Base-by-base conservation (phyloP, 441 rosid species). In the Adansonia rubrostipa region DNA sequence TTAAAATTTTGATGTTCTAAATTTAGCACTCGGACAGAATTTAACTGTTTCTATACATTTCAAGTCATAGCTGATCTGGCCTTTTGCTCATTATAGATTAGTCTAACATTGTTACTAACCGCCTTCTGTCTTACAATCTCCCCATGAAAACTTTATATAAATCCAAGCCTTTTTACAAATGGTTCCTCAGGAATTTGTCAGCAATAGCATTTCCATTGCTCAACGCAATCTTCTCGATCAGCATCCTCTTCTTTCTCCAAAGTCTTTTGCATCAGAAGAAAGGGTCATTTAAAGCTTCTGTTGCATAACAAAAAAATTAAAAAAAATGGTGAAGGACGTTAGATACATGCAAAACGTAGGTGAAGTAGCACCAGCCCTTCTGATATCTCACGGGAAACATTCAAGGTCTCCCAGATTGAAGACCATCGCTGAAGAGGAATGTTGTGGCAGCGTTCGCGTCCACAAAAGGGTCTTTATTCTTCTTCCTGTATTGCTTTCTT, bases 361-460 rank as follows among this genome's bases (percentile, higher is more conserved):
- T 47, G 77, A 75, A 47, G 33, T 75, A 10, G 70, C 77, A 45
- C 77, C 77, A 1, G 42, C 40, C 22, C 77, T 20, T 45, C 8
- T 62, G 47, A 62, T 61, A 11, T 62, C 77, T 45, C 77, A 48
- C n/a, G 47, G 28, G 45, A 75, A 75, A 62, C 69, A 68, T 24
- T 75, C 70, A 11, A 45, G 58, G 50, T 9, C 0, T 28, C 77
- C 77, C 6, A 62, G 60, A 14, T 61, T 75, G 57, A 70, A 75
- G 70, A 74, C 77, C 57, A 74, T 74, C 44, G 57, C 45, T 0
- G 77, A 74, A 24, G 77, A 75, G 45, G 77, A 47, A 22, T 47
- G 69, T 1, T 24, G 28, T n/a, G 47, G 14, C 19, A 5, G 24
- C 47, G 28, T 33, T 4, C 15, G 22, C 15, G 57, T 75, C 15